Percentiles rank a stretch among this genome's conserved stretches.
These are phyloP conservation scores for Penicillium pancosmium DNA, from an alignment of 495 filamentous ascomycete species.

Conservation along the genomic window DNA sequence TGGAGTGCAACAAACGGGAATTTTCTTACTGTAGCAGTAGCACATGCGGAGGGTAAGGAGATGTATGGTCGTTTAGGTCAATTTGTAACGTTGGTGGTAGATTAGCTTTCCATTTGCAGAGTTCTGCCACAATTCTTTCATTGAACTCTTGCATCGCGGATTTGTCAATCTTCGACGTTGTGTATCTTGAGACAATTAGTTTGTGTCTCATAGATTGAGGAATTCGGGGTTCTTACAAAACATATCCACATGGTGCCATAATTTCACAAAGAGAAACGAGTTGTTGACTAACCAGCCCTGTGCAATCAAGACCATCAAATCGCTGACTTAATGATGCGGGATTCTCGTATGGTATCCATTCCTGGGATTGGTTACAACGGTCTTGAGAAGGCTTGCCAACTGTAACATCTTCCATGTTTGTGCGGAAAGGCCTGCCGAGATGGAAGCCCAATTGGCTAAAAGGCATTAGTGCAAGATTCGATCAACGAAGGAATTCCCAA, in stretches of 20 bases:
- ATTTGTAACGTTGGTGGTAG: conserved; percentile 29
- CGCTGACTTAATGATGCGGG: not conserved
- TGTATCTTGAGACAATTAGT: conserved; percentile 11
- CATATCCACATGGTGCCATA: conserved; percentile 27
- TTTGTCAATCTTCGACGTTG: conserved; percentile 17
- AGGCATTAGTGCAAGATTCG: not conserved
- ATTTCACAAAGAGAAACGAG: conserved; percentile 33
- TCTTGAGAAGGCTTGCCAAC: conserved; percentile 18
- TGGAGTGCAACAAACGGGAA: not conserved
- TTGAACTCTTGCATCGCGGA: conserved; percentile 20
- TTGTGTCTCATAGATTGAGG: not conserved
- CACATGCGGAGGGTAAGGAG: conserved; percentile 34
- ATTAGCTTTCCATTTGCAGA: conserved; percentile 31
- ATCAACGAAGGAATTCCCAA: not conserved
- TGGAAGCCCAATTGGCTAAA: conserved; percentile 35
- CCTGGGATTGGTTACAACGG: not conserved
- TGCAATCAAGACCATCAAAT: conserved; percentile 1
- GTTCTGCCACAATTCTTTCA: conserved; percentile 19
- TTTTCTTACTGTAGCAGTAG: conserved; percentile 33
- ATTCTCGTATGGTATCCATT: conserved; percentile 15
- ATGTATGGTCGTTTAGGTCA: conserved; percentile 18
- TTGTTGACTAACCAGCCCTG: conserved; percentile 18
- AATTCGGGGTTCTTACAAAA: conserved; percentile 15
- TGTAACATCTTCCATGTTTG: conserved; percentile 28
- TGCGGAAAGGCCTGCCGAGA: conserved; percentile 31